Evolutionary conservation across 140 eudicot species (phyloP), one percentile per base, ranked within the genome.

Genomic region (Oenanthe javanica): DNA sequence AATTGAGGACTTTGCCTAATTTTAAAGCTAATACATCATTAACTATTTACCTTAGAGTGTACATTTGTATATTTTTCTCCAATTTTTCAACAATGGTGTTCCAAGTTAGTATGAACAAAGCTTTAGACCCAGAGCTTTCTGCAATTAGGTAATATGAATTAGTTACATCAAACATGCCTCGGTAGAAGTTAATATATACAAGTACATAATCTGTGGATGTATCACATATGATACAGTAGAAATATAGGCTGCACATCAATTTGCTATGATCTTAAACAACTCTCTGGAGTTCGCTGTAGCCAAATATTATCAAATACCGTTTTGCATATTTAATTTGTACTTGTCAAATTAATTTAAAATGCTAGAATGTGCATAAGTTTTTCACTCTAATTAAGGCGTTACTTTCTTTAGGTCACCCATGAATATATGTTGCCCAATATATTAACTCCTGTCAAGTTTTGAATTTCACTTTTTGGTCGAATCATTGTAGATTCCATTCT

Each of bases 401-500:
- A 31, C 74, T 69, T 69, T 69, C 4, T 69, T 69, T 36, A 69
- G 46, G 46, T 38, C 47, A 69, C 19, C 19, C 48, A 38, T 70
- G 45, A 47, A 36, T 74, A 23, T 6, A 47, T 42, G 5, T n/a
- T 47, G 5, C 16, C 61, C 13, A 14, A n/a, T 47, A 4, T 47
- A 46, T 38, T 9, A 11, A 45, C 43, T 46, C 40, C 21, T 45
- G 48, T 8, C 48, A 19, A 46, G 9, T 43, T 48, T 48, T 8
- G 15, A 23, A n/a, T 71, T 42, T 72, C 25, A 16, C 23, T 48
- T 75, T 48, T 11, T 25, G 16, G 25, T 75, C 12, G 27, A 13
- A 46, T 74, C 6, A 27, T 83, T 45, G 45, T 61, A 88, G 92
- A 74, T 88, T 88, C 67, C 92, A 88, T 80, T 80, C 88, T 23